Evolutionary conservation across 164 flowering plant genomes (phyloP).

Genomic region (Kalanchoe fedtschenkoi): DNA sequence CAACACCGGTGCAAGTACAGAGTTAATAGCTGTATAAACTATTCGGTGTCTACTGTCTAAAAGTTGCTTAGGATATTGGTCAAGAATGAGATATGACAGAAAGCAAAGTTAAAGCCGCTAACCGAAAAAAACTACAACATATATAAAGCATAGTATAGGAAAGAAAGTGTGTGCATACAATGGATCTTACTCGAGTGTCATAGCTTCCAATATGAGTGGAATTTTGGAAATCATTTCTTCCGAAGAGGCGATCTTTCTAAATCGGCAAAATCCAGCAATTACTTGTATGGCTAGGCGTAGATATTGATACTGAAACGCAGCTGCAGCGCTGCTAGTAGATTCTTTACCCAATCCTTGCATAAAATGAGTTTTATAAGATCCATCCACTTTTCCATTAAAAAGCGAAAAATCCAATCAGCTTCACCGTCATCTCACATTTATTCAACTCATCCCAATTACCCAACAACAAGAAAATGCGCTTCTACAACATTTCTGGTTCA

Average conservation of each 20-base stretch:
- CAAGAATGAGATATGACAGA: not conserved
- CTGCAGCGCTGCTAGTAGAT: conserved; percentile 14
- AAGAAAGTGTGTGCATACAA: too few species aligned
- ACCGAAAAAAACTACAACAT: not conserved
- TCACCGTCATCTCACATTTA: too few species aligned
- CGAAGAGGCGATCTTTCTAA: conserved; percentile 70
- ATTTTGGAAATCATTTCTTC: conserved; percentile 58
- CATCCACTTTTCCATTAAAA: not conserved
- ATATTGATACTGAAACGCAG: conserved; percentile 53
- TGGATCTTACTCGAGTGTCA: conserved; percentile 41
- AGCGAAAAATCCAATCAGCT: not conserved
- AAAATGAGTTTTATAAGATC: not conserved
- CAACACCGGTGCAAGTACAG: too few species aligned
- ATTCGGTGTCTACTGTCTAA: too few species aligned
- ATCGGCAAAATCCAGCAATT: conserved; percentile 71
- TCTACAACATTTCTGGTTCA: too few species aligned
- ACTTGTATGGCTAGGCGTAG: conserved; percentile 64
- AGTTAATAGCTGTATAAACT: not conserved
- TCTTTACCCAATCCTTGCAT: conserved; percentile 58
- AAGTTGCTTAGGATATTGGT: not conserved
- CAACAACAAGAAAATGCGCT: not conserved
- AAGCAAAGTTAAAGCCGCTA: too few species aligned
- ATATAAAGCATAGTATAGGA: not conserved
- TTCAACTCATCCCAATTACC: not conserved
- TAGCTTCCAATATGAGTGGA: conserved; percentile 48